phyloP scores from a whole-genome alignment of 148 eudicot species.

The Simmondsia chinensis region DNA sequence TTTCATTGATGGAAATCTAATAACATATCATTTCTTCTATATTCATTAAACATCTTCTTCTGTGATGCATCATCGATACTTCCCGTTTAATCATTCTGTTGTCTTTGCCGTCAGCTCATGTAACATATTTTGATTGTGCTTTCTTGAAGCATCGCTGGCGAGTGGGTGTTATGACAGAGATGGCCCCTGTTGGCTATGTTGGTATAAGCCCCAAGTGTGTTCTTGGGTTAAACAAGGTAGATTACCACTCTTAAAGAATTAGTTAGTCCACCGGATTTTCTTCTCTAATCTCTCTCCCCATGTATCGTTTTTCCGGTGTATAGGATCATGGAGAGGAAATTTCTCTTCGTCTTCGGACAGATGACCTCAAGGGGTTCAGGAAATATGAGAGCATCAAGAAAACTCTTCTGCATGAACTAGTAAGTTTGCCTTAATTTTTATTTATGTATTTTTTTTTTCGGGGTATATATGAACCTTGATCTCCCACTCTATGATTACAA shows the following conservation, averaged over 20 bases:
- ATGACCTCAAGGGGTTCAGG: slow-evolving; percentile 91
- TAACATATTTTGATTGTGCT: slow-evolving; percentile 8
- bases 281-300: background rate
- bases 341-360: slow-evolving; percentile 86
- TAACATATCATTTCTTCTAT: too few relatives aligned
- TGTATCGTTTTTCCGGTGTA: background rate
- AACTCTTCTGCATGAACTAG: slow-evolving; percentile 93
- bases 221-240: slow-evolving; percentile 87
- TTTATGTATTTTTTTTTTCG: background rate
- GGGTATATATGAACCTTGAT: too few relatives aligned
- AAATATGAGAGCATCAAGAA: slow-evolving; percentile 80
- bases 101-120: slow-evolving; percentile 10
- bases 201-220: slow-evolving; percentile 80
- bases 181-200: slow-evolving; percentile 95
- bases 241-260: background rate
- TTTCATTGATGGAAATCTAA: too few relatives aligned
- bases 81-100: background rate
- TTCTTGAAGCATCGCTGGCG: slow-evolving; percentile 80
- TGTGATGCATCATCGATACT: slow-evolving; percentile 1
- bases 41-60: too few relatives aligned
- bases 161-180: slow-evolving; percentile 96
- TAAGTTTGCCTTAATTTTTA: slow-evolving; percentile 17
- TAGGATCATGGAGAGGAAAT: slow-evolving; percentile 94
- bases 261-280: background rate
- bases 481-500: too few relatives aligned